Base-by-base conservation (phyloP, 768 basidiomycete genomes). In the Hydnomerulius pinastri region DNA sequence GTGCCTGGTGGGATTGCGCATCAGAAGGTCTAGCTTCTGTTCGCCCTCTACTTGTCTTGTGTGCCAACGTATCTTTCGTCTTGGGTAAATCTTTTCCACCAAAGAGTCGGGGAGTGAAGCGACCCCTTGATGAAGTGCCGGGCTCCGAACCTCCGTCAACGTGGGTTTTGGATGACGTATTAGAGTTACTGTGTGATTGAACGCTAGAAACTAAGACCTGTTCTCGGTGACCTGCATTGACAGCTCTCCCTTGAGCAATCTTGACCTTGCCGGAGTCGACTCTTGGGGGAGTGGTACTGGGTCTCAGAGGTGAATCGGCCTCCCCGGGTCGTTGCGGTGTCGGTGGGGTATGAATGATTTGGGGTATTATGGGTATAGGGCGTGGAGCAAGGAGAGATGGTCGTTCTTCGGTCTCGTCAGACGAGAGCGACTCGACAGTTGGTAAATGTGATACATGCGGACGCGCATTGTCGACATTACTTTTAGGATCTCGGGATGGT, bases 261-360 rank as follows among this genome's bases (percentile, higher is more conserved):
- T 58, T 66, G 38, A 41, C 46, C 42, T 58, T 61, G 43, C 41
- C 37, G n/a, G 57, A 29, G 35, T 55, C 42, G 50, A 55, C n/a
- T 27, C 35, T 43, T 13, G 59, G 59, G 0, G 39, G 36, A 27
- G 29, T 20, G 4, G 56, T 43, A 20, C 18, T 43, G 1, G 55
- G 48, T n/a, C 32, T 41, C 25, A 35, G 43, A 21, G 46, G 51
- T 13, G 42, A 39, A 38, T 53, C 56, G 9, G 55, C 10, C 2
- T 52, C 59, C 18, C 54, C 62, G 2, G 53, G 51, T 8, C 71
- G 61, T 37, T 71, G 62, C 45, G 70, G 70, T 21, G 70, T 71
- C 32, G 70, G 68, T 32, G 70, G 71, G 42, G 70, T 71, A 57
- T 72, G 71, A 12, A 67, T 61, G 43, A 71, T 71, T 24, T 51